Evolutionary conservation across 306 rosid genomes (phyloP).

Genomic region (Gillenia trifoliata): DNA sequence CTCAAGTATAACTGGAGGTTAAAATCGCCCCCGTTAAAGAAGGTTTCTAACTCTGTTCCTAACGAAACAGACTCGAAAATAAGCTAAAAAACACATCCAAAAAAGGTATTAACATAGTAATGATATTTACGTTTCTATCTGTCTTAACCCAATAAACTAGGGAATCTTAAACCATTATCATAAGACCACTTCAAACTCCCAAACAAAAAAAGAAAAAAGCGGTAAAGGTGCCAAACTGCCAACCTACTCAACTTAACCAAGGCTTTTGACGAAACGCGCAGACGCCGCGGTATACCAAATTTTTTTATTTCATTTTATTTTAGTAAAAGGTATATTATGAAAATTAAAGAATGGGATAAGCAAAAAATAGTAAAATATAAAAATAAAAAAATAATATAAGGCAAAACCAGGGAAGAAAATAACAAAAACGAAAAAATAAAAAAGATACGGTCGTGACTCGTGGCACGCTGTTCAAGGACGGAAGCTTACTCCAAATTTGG

Average conservation of each 20-base stretch:
- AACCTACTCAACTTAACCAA: not conserved
- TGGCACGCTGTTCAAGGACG: not conserved
- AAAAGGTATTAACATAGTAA: not conserved
- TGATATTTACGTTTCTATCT: not conserved
- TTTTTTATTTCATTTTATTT: too few species aligned
- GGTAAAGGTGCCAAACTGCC: not conserved
- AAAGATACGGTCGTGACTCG: not conserved
- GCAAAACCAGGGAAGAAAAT: not conserved
- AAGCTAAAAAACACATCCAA: too few species aligned
- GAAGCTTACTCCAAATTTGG: not conserved
- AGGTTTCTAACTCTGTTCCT: too few species aligned
- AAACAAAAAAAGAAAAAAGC: not conserved
- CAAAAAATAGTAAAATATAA: not conserved
- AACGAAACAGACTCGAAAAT: too few species aligned
- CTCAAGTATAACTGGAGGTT: too few species aligned
- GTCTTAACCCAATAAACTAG: not conserved
- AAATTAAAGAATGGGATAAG: not conserved
- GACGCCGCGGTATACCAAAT: not conserved
- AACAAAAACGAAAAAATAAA: not conserved
- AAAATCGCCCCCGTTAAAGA: too few species aligned
- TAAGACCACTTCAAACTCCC: not conserved
- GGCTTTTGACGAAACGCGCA: not conserved
- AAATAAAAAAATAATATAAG: not conserved
- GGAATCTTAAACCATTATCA: not conserved
- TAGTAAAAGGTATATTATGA: not conserved